These are phyloP conservation scores for Kokia cookei DNA, from an alignment of 441 rosid species.

Conservation along the genomic window DNA sequence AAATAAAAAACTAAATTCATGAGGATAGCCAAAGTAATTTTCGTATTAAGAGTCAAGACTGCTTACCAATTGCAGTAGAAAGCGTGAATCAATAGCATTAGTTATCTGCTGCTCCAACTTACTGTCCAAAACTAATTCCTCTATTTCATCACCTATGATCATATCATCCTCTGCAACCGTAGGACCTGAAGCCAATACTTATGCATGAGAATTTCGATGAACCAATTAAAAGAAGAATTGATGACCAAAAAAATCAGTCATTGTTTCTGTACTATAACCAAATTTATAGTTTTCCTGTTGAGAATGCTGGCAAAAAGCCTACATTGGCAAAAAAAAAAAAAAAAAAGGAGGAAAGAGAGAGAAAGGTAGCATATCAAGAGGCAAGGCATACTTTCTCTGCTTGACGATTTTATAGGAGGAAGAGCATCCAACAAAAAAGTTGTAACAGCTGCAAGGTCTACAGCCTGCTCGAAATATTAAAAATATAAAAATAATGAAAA, in stretches of 20 bases:
- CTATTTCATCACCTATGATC: constrained; percentile 41
- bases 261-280: not conserved
- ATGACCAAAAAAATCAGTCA: not conserved
- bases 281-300: not conserved
- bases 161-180: constrained; percentile 61
- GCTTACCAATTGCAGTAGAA: constrained; percentile 90
- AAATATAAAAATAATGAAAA: constrained; percentile 1
- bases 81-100: constrained; percentile 73
- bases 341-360: not conserved
- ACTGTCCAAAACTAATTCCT: constrained; percentile 43
- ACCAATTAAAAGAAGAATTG: constrained; percentile 7
- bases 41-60: constrained; percentile 9
- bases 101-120: constrained; percentile 68
- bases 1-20: constrained; percentile 8
- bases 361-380: constrained; percentile 3
- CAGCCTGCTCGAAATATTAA: constrained; percentile 47
- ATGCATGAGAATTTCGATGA: constrained; percentile 14
- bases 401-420: constrained; percentile 60
- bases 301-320: not conserved
- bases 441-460: constrained; percentile 71
- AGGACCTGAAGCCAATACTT: constrained; percentile 44
- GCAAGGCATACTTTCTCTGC: constrained; percentile 50
- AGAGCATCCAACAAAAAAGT: constrained; percentile 78
- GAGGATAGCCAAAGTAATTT: constrained; percentile 10
- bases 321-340: not conserved